Base-by-base conservation (phyloP, 2,329 filamentous ascomycete species). In the Cryphonectria japonica region DNA sequence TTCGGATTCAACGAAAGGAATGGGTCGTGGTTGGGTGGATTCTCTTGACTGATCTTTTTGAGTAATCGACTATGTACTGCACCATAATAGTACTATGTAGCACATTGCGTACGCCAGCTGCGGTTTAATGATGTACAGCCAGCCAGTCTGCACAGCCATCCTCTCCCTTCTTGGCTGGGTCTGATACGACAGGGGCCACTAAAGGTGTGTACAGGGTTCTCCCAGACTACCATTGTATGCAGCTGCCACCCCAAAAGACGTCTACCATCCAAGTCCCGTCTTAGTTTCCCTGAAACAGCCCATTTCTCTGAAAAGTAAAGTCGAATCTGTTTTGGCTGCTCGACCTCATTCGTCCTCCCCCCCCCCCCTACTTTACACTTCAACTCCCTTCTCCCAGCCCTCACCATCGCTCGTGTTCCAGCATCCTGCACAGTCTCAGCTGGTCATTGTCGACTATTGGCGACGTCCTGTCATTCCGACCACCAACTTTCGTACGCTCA, bases 141-240 rank as follows among this genome's bases (percentile, higher is more conserved):
- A 32, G 43, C 32, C 39, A 5, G 22, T n/a, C 37, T 41, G 63
- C 63, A 50, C 63, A 65, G 63, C 63, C 63, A 65, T 65, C 63
- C 5, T 52, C 26, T 65, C 29, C 63, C 59, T 61, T 29, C 63
- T 65, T 65, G 63, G 43, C 43, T 26, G 13, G 29, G 43, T 5
- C 16, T 32, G 41, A 65, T 32, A n/a, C 43, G 43, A 50, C 63
- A 65, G 52, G 63, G 63, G 63, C 34, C 34, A 39, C 61, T 39
- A 32, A 39, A 26, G 43, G 26, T 19, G 63, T 29, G 8, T 46
- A n/a, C 46, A 50, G 46, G 46, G 46, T n/a, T 6, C 7, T 50
- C 46, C 46, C 22, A 43, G 19, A n/a, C 19, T 22, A 9, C 16
- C 14, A 46, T 50, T 22, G 63, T 13, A 32, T 41, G 41, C 63